Evolutionary conservation across 805 yeast genomes (phyloP).

Genomic region (Starmera quercuum): DNA sequence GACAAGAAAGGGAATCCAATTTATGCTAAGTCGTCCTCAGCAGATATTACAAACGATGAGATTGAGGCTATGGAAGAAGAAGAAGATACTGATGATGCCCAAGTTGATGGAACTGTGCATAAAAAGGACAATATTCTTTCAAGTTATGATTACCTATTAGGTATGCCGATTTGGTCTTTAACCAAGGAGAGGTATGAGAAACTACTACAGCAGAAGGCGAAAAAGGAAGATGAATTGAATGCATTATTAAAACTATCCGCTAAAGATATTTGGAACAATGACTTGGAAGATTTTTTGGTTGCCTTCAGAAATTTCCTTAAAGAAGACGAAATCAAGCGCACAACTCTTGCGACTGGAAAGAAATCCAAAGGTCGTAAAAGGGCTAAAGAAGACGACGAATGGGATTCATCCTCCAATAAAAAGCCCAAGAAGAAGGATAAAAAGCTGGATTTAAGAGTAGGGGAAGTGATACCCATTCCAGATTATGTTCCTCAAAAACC

Average conservation of each 20-base stretch:
- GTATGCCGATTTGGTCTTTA: slow-evolving; percentile 91
- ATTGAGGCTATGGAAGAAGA: slow-evolving; percentile 33
- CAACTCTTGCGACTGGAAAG: slow-evolving; percentile 37
- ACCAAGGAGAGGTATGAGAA: slow-evolving; percentile 85
- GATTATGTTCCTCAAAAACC: slow-evolving; percentile 11
- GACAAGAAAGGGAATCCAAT: slow-evolving; percentile 63
- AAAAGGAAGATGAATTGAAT: slow-evolving; percentile 64
- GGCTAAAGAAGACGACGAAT: slow-evolving; percentile 20
- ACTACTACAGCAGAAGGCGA: slow-evolving; percentile 64
- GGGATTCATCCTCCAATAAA: slow-evolving; percentile 7
- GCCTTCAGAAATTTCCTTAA: slow-evolving; percentile 63
- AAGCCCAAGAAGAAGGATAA: slow-evolving; percentile 11
- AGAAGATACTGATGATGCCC: slow-evolving; percentile 26
- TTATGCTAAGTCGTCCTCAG: slow-evolving; percentile 29
- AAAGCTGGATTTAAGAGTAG: slow-evolving; percentile 10
- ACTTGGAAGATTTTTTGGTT: slow-evolving; percentile 64
- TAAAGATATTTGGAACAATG: slow-evolving; percentile 82
- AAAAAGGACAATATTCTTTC: slow-evolving; percentile 45
- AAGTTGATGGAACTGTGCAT: slow-evolving; percentile 27
- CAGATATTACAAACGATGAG: slow-evolving; percentile 26
- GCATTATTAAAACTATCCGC: slow-evolving; percentile 59
- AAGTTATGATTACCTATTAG: slow-evolving; percentile 78
- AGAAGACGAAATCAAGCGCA: slow-evolving; percentile 55
- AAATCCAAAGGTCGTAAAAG: slow-evolving; percentile 30
- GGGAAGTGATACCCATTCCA: slow-evolving; percentile 19